phyloP scores from a whole-genome alignment of 345 rosid species.

The Eucalyptus erythrocorys region DNA sequence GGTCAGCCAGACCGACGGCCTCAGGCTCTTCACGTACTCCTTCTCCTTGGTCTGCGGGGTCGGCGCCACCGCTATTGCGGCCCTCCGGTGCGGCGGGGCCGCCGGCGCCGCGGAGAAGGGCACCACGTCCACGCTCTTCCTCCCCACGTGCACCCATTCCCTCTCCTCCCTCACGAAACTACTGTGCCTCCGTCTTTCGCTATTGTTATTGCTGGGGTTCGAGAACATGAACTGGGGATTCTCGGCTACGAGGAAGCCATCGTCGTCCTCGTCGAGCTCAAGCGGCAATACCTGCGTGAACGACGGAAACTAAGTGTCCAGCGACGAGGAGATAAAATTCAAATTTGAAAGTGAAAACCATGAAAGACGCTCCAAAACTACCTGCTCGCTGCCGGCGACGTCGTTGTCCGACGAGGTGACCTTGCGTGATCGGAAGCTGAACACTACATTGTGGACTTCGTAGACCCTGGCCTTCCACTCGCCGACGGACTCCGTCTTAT shows the following conservation, averaged over 20 bases:
- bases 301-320: not conserved
- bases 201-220: not conserved
- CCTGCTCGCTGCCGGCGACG: conserved; percentile 59
- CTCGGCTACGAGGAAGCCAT: conserved; percentile 83
- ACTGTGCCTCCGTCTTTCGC: conserved; percentile 65
- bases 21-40: conserved; percentile 62
- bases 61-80: conserved; percentile 6
- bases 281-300: conserved; percentile 28
- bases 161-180: conserved; percentile 87
- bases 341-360: not conserved
- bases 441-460: conserved; percentile 64
- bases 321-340: not conserved
- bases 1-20: conserved; percentile 93
- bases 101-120: conserved; percentile 3
- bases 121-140: conserved; percentile 63
- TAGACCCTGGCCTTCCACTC: conserved; percentile 81
- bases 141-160: conserved; percentile 43
- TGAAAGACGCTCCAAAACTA: not conserved
- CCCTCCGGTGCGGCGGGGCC: conserved; percentile 38
- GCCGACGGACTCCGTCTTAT: conserved; percentile 61
- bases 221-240: conserved; percentile 44
- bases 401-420: conserved; percentile 31
- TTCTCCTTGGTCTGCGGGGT: conserved; percentile 72
- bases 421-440: conserved; percentile 66
- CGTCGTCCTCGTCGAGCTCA: conserved; percentile 73